Base-by-base conservation (phyloP, 2,329 filamentous ascomycete species). In the Fusarium euwallaceae region DNA sequence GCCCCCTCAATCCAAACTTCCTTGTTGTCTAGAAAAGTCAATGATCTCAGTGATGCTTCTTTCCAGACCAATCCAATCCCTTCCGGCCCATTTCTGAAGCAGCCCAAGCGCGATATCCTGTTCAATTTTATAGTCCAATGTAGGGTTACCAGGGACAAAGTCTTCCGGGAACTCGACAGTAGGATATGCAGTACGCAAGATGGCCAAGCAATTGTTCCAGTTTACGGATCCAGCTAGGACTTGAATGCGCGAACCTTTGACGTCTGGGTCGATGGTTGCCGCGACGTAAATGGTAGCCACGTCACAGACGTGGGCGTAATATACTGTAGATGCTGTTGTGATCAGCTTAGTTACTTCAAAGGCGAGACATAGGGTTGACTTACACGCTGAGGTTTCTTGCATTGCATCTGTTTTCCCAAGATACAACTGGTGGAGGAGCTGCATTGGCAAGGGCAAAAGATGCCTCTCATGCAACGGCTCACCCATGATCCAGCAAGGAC, bases 401-500 rank as follows among this genome's bases (percentile, higher is more conserved):
- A 59, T n/a, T 8, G 56, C 56, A 12, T 59, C 34, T 5, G 14
- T 59, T 39, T 59, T 59, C 34, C 56, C 56, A 60, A 32, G n/a
- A 37, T 59, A 65, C 16, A 65, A 20, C 43, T 65, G 63, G 29
- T 36, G 53, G 3, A 60, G 22, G 12, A 65, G 6, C 53, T 65
- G 63, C 4, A 48, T 43, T 12, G 63, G 53, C 29, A 60, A 16
- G 27, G 63, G n/a, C 4, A 32, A 7, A 36, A 65, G 11, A 45
- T 65, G 55, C 53, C 43, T 65, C 22, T 60, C 29, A 41, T 65
- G 17, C 20, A 39, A 56, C 20, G 58, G 39, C n/a, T 65, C 63
- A 36, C 63, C 63, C 8, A 65, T 11, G 63, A 65, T 48, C 63
- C 63, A 65, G 37, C 53, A 48, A 34, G 63, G 63, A 48, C 53